Base-by-base conservation (phyloP, 768 basidiomycete genomes). In the Suillus placidus region DNA sequence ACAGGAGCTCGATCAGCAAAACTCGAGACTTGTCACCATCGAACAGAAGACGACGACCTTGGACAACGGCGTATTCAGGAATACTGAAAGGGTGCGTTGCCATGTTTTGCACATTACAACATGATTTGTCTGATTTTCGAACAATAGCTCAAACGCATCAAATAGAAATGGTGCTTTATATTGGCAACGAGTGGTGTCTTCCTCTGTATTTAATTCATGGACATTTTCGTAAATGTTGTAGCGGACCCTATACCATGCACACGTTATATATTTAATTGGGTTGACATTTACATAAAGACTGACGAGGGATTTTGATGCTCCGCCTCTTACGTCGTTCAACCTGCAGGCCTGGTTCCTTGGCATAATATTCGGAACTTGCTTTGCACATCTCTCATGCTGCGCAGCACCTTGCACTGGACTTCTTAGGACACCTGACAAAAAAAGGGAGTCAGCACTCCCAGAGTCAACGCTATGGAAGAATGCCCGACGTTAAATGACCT, bases 1-100 rank as follows among this genome's bases (percentile, higher is more conserved):
- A 52, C 85, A 92, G 66, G 96, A 98, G 74, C 87, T 99, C 63
- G 90, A 95, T 70, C 82, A 80, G 30, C 97, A 99, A 83, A 98
- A 95, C 80, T 71, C 73, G 8, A 84, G 95, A 67, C 87, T 99
- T 67, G 88, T 87, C 43, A 81, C 84, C 57, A 89, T 99, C 66
- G 86, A 87, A 61, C 84, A 86, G 68, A 97, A 97, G 83, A 87
- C 94, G 4, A 87, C 85, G 68, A 80, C 77, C 32, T 80, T 96
- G 52, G 94, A 96, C 76, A 83, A 83, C 74, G 88, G 83, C 67
- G 85, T 99, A 69, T 84, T 86, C 82, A 84, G 83, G 78, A 95
- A 93, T 77, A 97, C 95, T 3, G 87, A 93, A 74, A 86, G 87
- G 72, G 91, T 97, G 71, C 43, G 84, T 82, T 43, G 45, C 12